A percentile compares a stretch with the other conserved stretches of the same genome.
These are phyloP conservation scores for Rhizopogon sp. DNA, from an alignment of 768 basidiomycete genomes.

Conservation along the genomic window DNA sequence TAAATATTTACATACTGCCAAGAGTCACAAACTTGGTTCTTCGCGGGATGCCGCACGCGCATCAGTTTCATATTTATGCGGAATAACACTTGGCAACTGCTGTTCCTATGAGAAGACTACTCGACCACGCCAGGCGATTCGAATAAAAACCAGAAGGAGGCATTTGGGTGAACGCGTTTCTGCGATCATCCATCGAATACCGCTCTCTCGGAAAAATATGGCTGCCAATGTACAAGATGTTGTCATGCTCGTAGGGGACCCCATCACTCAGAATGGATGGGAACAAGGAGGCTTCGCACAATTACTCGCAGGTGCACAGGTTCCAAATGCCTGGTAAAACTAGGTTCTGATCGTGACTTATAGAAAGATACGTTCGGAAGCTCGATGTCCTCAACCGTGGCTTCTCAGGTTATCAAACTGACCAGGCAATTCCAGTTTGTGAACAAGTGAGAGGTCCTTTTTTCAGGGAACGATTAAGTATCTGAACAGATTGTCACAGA, in stretches of 20 bases:
- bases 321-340: neutral
- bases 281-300: conserved; percentile 60
- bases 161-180: neutral
- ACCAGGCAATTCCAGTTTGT: conserved; percentile 79
- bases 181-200: neutral
- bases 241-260: conserved; percentile 79
- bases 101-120: too few relatives aligned
- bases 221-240: conserved; percentile 54
- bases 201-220: conserved; percentile 32
- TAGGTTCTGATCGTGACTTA: neutral
- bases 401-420: conserved; percentile 78
- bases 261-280: conserved; percentile 71
- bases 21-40: too few relatives aligned
- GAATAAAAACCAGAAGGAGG: too few relatives aligned
- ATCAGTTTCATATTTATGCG: neutral
- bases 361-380: conserved; percentile 75
- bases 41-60: neutral
- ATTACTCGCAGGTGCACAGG: conserved; percentile 41
- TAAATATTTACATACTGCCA: too few relatives aligned
- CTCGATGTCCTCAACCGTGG: conserved; percentile 88
- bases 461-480: too few relatives aligned
- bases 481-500: conserved; percentile 29
- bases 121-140: too few relatives aligned
- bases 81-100: neutral
- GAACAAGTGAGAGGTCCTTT: conserved; percentile 46